phyloP scores from a whole-genome alignment of 2,329 filamentous ascomycete genomes.

The Blastomyces silverae region DNA sequence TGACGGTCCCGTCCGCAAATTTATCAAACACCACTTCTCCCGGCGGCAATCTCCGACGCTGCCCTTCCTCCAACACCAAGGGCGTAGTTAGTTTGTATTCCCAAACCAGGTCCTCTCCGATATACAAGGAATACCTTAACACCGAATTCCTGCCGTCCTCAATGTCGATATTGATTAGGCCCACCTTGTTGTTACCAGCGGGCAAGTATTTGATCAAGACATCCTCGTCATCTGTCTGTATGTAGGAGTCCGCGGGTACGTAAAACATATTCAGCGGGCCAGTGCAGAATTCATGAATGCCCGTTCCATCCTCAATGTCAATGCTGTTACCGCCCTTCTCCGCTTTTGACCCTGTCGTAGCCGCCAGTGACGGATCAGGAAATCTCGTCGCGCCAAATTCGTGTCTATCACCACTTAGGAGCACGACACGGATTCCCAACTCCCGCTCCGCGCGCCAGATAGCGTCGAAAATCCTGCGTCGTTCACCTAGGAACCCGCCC shows the following conservation, averaged over 20 bases:
- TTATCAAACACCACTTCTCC: slow-evolving; percentile 33
- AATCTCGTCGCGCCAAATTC: slow-evolving; percentile 88
- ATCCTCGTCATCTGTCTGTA: slow-evolving; percentile 73
- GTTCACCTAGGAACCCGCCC: slow-evolving; percentile 83
- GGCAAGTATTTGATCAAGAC: slow-evolving; percentile 76
- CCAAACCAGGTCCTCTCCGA: slow-evolving; percentile 77
- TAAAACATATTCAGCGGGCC: slow-evolving; percentile 94
- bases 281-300: slow-evolving; percentile 80
- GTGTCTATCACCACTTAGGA: slow-evolving; percentile 89
- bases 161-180: slow-evolving; percentile 69
- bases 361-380: slow-evolving; percentile 39
- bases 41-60: slow-evolving; percentile 24
- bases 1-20: slow-evolving; percentile 2
- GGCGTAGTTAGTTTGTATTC: slow-evolving; percentile 43
- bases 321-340: too few relatives aligned
- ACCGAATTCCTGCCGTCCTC: slow-evolving; percentile 53
- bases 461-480: slow-evolving; percentile 70
- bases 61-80: slow-evolving; percentile 18
- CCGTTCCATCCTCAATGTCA: slow-evolving; percentile 27
- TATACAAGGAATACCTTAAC: slow-evolving; percentile 71
- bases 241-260: slow-evolving; percentile 74
- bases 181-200: slow-evolving; percentile 82
- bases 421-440: slow-evolving; percentile 66
- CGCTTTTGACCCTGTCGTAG: too few relatives aligned
- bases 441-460: slow-evolving; percentile 79